phyloP scores from a whole-genome alignment of 2,329 filamentous ascomycete genomes.

The Talaromyces marneffei region DNA sequence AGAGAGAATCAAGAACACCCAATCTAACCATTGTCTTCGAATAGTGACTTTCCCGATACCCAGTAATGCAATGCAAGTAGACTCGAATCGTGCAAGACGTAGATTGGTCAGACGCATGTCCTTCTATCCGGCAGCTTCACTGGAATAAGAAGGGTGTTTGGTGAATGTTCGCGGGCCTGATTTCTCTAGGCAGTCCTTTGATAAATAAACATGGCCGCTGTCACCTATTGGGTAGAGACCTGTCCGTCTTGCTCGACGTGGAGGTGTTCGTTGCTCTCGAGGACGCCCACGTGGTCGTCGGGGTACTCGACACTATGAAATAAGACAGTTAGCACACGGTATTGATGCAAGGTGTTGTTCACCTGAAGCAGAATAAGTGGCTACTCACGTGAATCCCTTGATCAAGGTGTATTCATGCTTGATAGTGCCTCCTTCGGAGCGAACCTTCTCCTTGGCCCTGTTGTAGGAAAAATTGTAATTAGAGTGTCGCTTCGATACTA shows the following conservation, averaged over 20 bases:
- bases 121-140: neutral
- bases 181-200: neutral
- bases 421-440: constrained; percentile 75
- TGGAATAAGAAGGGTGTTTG: too few species aligned
- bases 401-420: constrained; percentile 77
- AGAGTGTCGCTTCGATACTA: constrained; percentile 10
- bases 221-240: constrained; percentile 38
- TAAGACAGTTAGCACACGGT: neutral
- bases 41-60: neutral
- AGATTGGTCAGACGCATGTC: too few species aligned
- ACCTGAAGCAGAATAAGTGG: too few species aligned
- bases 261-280: constrained; percentile 66
- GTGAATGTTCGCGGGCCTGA: neutral
- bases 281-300: constrained; percentile 58
- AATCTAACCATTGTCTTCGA: neutral
- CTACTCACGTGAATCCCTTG: constrained; percentile 82
- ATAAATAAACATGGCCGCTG: neutral
- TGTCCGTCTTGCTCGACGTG: constrained; percentile 70
- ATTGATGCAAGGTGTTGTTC: neutral
- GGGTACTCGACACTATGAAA: constrained; percentile 59
- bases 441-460: constrained; percentile 71
- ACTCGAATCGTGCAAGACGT: neutral
- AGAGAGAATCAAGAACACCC: neutral
- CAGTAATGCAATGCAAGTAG: neutral
- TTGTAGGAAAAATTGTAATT: constrained; percentile 10